Conservation (phyloP, 176 grass and related monocot genomes). For the Zoysia pacifica region DNA sequence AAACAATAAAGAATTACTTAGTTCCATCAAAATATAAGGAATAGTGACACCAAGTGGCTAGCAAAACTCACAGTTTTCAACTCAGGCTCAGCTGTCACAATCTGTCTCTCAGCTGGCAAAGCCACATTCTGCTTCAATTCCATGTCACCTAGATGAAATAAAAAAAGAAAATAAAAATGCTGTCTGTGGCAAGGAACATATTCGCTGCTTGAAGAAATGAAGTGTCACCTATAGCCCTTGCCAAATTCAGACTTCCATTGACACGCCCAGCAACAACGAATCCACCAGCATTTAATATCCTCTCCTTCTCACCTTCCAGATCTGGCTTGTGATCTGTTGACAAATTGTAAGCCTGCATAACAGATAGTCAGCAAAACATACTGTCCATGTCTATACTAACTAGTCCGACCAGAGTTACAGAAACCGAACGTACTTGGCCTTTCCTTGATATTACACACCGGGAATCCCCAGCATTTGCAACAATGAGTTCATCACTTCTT, state of each 20-base stretch:
- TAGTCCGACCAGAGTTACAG: background rate
- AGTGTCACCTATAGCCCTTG: conserved; percentile 78
- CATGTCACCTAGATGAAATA: conserved; percentile 70
- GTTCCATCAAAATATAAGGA: conserved; percentile 9
- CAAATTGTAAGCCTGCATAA: conserved; percentile 41
- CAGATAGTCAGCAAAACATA: conserved; percentile 14
- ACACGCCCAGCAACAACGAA: conserved; percentile 82
- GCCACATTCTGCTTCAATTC: conserved; percentile 86
- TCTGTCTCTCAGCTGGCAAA: conserved; percentile 84
- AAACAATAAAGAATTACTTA: conserved; percentile 33
- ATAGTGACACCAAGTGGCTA: conserved; percentile 8
- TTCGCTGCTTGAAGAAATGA: conserved; percentile 3
- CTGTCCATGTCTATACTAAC: conserved; percentile 17
- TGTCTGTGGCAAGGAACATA: background rate
- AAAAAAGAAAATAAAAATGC: conserved; percentile 16
- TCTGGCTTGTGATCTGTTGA: conserved; percentile 43
- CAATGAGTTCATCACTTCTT: conserved; percentile 46
- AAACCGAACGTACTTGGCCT: conserved; percentile 37
- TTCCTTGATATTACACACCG: conserved; percentile 49
- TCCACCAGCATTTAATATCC: conserved; percentile 50
- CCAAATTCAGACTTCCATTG: conserved; percentile 89
- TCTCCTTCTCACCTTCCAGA: conserved; percentile 1
- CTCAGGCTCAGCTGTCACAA: conserved; percentile 81
- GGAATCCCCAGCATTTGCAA: conserved; percentile 53
- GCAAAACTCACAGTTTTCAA: conserved; percentile 69